Conservation (phyloP, 352 stramenopile genomes). For the Pythium chondricola region DNA sequence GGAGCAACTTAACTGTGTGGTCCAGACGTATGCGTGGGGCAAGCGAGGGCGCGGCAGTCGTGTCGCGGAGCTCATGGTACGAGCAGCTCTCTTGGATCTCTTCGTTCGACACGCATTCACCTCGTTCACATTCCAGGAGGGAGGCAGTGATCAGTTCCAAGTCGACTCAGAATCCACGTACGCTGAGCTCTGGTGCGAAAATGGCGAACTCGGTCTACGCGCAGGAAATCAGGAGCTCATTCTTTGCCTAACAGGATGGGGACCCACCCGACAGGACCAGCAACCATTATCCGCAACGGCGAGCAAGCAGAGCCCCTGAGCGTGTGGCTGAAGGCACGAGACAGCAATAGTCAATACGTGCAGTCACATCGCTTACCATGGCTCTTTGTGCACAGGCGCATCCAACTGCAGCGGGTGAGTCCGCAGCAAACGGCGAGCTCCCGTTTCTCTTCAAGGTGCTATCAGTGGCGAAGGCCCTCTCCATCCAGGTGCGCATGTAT, state of each 20-base stretch:
- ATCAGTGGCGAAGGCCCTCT: slow-evolving; percentile 95
- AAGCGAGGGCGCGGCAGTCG: slow-evolving; percentile 75
- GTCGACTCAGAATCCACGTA: slow-evolving; percentile 49
- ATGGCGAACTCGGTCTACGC: too few species aligned
- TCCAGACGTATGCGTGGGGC: slow-evolving; percentile 90
- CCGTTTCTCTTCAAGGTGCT: slow-evolving; percentile 99
- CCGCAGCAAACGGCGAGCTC: slow-evolving; percentile 61
- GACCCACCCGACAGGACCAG: slow-evolving; percentile 92
- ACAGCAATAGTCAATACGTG: too few species aligned
- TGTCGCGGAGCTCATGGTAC: slow-evolving; percentile 86
- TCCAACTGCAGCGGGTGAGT: slow-evolving; percentile 27
- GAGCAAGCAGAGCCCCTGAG: slow-evolving; percentile 47
- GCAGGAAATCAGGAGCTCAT: too few species aligned
- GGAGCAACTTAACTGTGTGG: slow-evolving; percentile 77
- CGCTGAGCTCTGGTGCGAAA: slow-evolving; percentile 85
- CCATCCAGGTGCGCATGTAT: slow-evolving; percentile 84
- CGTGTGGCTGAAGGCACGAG: slow-evolving; percentile 60
- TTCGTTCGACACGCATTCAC: too few species aligned
- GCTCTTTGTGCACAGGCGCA: slow-evolving; percentile 18
- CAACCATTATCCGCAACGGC: slow-evolving; percentile 52
- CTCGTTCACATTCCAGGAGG: too few species aligned
- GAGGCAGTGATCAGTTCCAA: slow-evolving; percentile 36
- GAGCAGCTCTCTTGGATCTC: too few species aligned
- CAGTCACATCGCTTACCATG: neutral
- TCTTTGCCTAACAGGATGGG: slow-evolving; percentile 92